These are phyloP conservation scores for Chlamydomonas incerta DNA, from an alignment of 139 green algal species.

Conservation along the genomic window DNA sequence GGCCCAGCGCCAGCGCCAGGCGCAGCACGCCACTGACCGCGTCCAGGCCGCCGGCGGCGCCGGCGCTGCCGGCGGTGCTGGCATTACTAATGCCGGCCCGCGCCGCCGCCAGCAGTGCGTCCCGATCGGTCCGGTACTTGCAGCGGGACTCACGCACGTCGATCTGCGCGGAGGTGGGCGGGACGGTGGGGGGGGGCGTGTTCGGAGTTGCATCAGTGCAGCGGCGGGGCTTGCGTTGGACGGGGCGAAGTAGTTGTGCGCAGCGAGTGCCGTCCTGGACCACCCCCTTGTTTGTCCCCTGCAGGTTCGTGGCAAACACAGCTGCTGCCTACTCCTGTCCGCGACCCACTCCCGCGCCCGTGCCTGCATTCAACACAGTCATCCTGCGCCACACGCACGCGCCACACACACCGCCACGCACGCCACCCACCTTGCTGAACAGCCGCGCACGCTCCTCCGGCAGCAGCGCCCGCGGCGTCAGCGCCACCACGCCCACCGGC, in stretches of 20 bases:
- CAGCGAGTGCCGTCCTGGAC: too few species aligned
- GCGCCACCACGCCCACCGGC: neutral
- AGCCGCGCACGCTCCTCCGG: constrained; percentile 25
- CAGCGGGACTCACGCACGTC: constrained; percentile 25
- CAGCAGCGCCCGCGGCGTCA: constrained; percentile 18
- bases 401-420: neutral
- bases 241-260: too few species aligned
- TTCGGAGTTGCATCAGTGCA: too few species aligned
- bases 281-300: too few species aligned
- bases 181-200: too few species aligned
- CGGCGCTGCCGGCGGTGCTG: too few species aligned
- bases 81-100: neutral
- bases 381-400: neutral
- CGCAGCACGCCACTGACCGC: neutral
- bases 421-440: constrained; percentile 5
- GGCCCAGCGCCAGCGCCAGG: constrained; percentile 7
- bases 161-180: too few species aligned
- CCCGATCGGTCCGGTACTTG: constrained; percentile 9
- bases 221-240: too few species aligned
- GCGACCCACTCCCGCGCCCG: too few species aligned
- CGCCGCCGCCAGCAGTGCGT: constrained; percentile 22
- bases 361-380: neutral
- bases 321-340: too few species aligned
- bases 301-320: too few species aligned
- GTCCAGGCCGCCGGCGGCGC: neutral